Conservation (phyloP, 805 yeast genomes). For the Debaryomyces tyrocola region DNA sequence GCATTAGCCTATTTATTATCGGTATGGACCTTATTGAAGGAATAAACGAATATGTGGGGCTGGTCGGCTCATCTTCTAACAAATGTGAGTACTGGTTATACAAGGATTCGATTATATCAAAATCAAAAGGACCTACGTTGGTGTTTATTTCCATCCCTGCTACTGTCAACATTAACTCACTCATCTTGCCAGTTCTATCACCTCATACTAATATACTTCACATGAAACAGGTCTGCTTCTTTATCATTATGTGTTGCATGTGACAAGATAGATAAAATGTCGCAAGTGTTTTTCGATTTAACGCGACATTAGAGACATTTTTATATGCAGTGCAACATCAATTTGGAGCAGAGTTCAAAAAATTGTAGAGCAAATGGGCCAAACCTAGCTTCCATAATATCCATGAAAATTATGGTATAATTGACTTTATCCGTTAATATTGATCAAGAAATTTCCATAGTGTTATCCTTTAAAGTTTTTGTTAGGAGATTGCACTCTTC, state of each 20-base stretch:
- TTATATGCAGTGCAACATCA: neutral
- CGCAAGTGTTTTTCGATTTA: neutral
- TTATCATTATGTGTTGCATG: too few relatives aligned
- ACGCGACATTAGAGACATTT: neutral
- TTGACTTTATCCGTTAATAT: neutral
- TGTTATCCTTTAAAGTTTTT: constrained; percentile 3
- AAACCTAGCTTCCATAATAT: neutral
- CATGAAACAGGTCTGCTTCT: too few relatives aligned
- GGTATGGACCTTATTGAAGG: constrained; percentile 16
- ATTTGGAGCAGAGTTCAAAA: neutral
- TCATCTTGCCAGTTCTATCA: neutral
- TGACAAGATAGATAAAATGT: neutral
- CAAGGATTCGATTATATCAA: constrained; percentile 8
- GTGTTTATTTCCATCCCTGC: neutral
- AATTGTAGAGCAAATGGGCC: neutral
- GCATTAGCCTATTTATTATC: constrained; percentile 17
- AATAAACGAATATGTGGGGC: constrained; percentile 1
- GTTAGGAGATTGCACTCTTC: constrained; percentile 9
- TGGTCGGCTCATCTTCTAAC: constrained; percentile 1
- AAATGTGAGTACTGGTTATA: constrained; percentile 4
- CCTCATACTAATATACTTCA: too few relatives aligned
- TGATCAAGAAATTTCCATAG: constrained; percentile 5
- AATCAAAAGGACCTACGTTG: neutral
- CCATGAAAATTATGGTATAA: neutral
- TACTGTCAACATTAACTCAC: neutral